Evolutionary conservation across 768 basidiomycete species (phyloP).

Genomic region (Candolleomyces efflorescens): DNA sequence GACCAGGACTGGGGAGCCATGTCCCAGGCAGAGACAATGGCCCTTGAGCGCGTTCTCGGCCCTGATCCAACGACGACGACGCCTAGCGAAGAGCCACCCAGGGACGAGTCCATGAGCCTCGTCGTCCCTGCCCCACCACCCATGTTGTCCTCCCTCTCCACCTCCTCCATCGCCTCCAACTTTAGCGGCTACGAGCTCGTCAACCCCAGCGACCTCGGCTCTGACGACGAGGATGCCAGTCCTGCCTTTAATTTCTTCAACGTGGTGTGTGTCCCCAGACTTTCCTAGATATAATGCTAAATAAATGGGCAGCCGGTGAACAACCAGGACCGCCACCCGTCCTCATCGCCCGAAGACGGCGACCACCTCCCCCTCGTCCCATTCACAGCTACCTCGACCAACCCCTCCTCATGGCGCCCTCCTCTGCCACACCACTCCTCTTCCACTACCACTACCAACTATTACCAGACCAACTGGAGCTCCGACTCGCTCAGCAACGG

Average conservation of each 20-base stretch:
- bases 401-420: conserved; percentile 10
- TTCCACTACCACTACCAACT: conserved; percentile 5
- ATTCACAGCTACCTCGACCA: neutral
- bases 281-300: too few species aligned
- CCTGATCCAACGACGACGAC: conserved; percentile 30
- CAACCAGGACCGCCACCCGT: neutral
- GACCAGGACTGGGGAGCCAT: conserved; percentile 44
- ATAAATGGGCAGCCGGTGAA: neutral
- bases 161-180: conserved; percentile 30
- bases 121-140: conserved; percentile 11
- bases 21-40: conserved; percentile 29
- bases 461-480: conserved; percentile 14
- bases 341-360: neutral
- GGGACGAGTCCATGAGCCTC: conserved; percentile 11
- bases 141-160: conserved; percentile 25
- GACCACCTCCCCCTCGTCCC: neutral
- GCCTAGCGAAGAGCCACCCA: conserved; percentile 20
- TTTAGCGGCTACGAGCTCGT: conserved; percentile 39
- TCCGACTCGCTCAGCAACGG: conserved; percentile 7
- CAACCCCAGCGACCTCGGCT: conserved; percentile 36
- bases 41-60: conserved; percentile 33
- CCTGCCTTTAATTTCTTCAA: conserved; percentile 15
- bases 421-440: neutral
- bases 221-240: conserved; percentile 36
- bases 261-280: conserved; percentile 23